Conservation (phyloP, 257 asterid species). For the Craterostigma plantagineum region DNA sequence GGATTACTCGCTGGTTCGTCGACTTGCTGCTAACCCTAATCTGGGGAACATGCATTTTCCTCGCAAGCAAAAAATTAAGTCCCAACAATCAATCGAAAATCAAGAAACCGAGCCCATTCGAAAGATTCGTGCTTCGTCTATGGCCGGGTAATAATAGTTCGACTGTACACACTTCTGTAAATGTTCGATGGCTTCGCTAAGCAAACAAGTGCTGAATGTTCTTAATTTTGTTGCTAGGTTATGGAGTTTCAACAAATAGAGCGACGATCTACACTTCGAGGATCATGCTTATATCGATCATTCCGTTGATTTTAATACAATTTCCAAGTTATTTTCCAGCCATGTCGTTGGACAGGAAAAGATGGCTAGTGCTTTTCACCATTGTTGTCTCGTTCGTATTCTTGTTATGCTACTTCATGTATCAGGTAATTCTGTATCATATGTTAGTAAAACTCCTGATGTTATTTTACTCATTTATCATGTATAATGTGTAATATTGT, state of each 20-base stretch:
- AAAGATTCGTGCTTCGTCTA: conserved; percentile 13
- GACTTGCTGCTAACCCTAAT: conserved; percentile 26
- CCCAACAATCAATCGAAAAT: too few relatives aligned
- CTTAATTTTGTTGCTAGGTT: conserved; percentile 12
- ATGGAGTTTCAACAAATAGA: conserved; percentile 20
- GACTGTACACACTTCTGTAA: too few relatives aligned
- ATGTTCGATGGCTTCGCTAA: background rate
- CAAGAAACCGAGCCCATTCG: conserved; percentile 10
- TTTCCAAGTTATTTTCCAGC: conserved; percentile 10
- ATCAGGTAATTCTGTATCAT: conserved; percentile 22
- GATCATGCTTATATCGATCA: conserved; percentile 25
- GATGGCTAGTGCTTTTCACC: conserved; percentile 10
- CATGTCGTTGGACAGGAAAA: conserved; percentile 12
- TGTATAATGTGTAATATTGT: too few relatives aligned
- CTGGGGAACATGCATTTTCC: conserved; percentile 31
- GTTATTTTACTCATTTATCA: too few relatives aligned
- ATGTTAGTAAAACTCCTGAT: background rate
- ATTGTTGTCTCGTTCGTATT: conserved; percentile 21
- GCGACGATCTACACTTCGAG: conserved; percentile 25
- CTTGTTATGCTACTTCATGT: conserved; percentile 27
- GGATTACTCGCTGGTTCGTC: conserved; percentile 48
- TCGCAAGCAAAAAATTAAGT: too few relatives aligned
- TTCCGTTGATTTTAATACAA: conserved; percentile 26
- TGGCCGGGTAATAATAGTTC: conserved; percentile 14
- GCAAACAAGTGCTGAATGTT: background rate